A percentile compares a stretch with the other conserved stretches of the same genome.
Evolutionary conservation across 202 grass and related monocot genomes (phyloP).

Genomic region (Sporobolus alterniflorus): DNA sequence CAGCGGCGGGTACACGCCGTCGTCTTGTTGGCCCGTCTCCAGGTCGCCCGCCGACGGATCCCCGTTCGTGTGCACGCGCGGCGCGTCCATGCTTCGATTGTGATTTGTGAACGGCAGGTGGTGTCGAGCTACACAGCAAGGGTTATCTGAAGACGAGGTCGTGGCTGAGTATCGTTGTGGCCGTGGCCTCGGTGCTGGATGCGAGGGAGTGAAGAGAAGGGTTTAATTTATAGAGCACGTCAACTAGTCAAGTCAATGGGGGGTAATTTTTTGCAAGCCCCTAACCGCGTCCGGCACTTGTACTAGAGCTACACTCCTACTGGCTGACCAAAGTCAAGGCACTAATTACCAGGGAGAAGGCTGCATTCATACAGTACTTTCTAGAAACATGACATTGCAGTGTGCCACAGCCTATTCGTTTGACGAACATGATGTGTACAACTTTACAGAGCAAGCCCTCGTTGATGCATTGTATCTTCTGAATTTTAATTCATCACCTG

Average conservation of each 20-base stretch:
- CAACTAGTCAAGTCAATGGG: neutral
- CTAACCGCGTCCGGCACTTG: constrained; percentile 7
- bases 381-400: no score
- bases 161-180: neutral
- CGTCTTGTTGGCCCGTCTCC: constrained; percentile 20
- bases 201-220: neutral
- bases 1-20: neutral
- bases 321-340: neutral
- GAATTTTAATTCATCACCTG: neutral
- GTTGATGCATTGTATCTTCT: no score
- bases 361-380: neutral
- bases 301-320: neutral
- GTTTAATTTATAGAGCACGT: no score
- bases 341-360: neutral
- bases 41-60: neutral
- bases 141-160: neutral
- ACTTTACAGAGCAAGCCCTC: no score
- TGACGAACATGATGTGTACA: neutral
- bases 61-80: constrained; percentile 15
- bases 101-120: neutral
- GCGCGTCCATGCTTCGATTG: constrained; percentile 5
- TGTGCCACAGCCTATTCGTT: neutral
- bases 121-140: neutral
- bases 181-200: neutral
- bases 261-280: neutral